These are phyloP conservation scores for Medicago truncatula DNA, from an alignment of 306 rosid genomes.

Conservation along the genomic window DNA sequence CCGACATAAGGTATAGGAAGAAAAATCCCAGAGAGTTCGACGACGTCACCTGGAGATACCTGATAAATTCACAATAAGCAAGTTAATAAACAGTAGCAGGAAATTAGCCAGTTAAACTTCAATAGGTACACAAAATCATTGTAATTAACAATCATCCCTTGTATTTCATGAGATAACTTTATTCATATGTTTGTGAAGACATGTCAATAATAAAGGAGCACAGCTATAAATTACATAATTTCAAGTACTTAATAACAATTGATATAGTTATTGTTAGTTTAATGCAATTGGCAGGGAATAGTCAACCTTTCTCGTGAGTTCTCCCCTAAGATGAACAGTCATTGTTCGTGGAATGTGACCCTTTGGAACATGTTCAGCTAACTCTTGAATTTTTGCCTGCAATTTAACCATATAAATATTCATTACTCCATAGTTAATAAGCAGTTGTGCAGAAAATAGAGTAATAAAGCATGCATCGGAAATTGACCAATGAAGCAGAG, in stretches of 20 bases:
- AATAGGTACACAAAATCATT: neutral
- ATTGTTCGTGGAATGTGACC: slow-evolving; percentile 97
- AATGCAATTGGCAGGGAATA: slow-evolving; percentile 37
- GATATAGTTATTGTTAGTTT: slow-evolving; percentile 11
- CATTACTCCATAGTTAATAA: slow-evolving; percentile 10
- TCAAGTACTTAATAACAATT: slow-evolving; percentile 31
- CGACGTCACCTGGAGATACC: slow-evolving; percentile 98
- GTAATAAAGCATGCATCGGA: slow-evolving; percentile 4
- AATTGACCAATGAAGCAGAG: slow-evolving; percentile 19
- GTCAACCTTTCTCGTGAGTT: slow-evolving; percentile 92
- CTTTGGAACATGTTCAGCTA: slow-evolving; percentile 96
- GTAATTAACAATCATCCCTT: slow-evolving; percentile 21
- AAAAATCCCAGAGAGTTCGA: slow-evolving; percentile 93
- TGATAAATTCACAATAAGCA: slow-evolving; percentile 46
- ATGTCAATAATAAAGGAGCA: neutral
- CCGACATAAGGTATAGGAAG: slow-evolving; percentile 96
- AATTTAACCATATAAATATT: slow-evolving; percentile 43
- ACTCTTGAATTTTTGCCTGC: slow-evolving; percentile 98
- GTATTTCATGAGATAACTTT: slow-evolving; percentile 8
- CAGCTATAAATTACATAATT: slow-evolving; percentile 11
- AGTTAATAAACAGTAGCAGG: slow-evolving; percentile 23
- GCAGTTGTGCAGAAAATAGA: slow-evolving; percentile 29
- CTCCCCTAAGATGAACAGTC: slow-evolving; percentile 97
- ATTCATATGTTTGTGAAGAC: slow-evolving; percentile 6
- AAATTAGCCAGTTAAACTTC: slow-evolving; percentile 30